Percentiles rank a stretch among this genome's conserved stretches.
Conservation (phyloP, 176 grass and related monocot species). For the Juncus inflexus region DNA sequence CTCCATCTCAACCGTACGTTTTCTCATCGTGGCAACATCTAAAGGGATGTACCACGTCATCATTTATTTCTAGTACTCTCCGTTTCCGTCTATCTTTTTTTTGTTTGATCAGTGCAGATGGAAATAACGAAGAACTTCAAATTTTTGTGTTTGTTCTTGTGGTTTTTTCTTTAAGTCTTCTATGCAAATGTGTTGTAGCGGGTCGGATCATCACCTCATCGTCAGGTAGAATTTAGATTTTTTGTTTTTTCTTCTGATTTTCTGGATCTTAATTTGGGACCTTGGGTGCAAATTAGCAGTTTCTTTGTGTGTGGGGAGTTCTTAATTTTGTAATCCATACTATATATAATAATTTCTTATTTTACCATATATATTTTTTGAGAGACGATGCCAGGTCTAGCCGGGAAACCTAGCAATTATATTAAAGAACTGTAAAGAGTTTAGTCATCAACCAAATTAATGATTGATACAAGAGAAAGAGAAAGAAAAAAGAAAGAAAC, state of each 20-base stretch:
- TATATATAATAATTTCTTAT: no score
- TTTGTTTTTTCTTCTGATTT: not conserved
- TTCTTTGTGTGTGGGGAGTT: not conserved
- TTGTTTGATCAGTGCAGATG: not conserved
- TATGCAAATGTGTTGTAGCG: slow-evolving; percentile 2
- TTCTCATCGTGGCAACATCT: not conserved
- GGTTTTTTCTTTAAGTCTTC: not conserved
- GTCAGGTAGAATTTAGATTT: slow-evolving; percentile 16
- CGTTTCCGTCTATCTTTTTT: not conserved
- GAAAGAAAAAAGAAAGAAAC: no score
- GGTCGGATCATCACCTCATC: slow-evolving; percentile 25
- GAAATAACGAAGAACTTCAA: slow-evolving; percentile 14
- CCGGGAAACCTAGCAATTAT: no score
- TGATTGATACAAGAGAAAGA: no score
- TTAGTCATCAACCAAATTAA: no score
- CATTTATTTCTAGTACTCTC: not conserved
- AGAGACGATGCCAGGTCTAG: no score
- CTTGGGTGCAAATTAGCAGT: not conserved
- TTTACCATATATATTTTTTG: no score
- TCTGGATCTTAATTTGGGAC: not conserved
- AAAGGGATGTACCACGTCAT: not conserved
- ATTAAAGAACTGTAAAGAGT: no score
- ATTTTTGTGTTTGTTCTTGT: not conserved
- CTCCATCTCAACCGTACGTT: not conserved
- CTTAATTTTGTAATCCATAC: no score